A percentile compares a stretch with the other conserved stretches of the same genome.
Conservation (phyloP, 192 early-diverging fungal species). For the Linnemannia elongata region DNA sequence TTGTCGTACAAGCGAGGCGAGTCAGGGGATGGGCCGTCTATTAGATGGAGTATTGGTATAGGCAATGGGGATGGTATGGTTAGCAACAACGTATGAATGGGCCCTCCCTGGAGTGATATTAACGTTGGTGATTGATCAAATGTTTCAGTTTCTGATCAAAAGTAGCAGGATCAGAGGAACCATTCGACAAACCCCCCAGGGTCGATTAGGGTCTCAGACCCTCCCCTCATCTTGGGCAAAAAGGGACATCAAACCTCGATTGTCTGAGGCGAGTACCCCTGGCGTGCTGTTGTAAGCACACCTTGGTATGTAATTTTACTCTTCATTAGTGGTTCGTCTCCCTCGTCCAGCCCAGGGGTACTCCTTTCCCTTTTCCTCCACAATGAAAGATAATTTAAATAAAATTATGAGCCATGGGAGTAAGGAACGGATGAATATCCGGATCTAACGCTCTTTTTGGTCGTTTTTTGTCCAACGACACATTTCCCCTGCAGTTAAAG, state of each 20-base stretch:
- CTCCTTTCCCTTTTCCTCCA: neutral
- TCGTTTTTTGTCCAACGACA: slow-evolving; percentile 8
- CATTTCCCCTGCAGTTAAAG: neutral
- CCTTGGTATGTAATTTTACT: no score
- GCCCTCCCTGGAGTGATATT: neutral
- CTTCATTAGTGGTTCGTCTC: neutral
- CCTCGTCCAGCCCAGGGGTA: no score
- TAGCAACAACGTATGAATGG: neutral
- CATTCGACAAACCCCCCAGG: neutral
- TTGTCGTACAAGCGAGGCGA: slow-evolving; percentile 60
- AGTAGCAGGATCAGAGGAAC: neutral
- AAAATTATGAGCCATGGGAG: neutral
- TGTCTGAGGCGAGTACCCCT: neutral
- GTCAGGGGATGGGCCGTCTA: slow-evolving; percentile 65
- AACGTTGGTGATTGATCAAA: neutral
- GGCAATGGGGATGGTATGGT: no score
- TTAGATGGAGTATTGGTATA: neutral
- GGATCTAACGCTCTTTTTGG: neutral
- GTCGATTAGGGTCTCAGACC: neutral
- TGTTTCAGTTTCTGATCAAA: neutral
- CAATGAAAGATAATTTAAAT: neutral
- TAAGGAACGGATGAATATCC: neutral
- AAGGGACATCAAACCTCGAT: neutral
- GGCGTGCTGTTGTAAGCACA: neutral
- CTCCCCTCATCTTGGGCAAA: no score